phyloP scores from a whole-genome alignment of 148 eudicot genomes.

The Cornus kousa region DNA sequence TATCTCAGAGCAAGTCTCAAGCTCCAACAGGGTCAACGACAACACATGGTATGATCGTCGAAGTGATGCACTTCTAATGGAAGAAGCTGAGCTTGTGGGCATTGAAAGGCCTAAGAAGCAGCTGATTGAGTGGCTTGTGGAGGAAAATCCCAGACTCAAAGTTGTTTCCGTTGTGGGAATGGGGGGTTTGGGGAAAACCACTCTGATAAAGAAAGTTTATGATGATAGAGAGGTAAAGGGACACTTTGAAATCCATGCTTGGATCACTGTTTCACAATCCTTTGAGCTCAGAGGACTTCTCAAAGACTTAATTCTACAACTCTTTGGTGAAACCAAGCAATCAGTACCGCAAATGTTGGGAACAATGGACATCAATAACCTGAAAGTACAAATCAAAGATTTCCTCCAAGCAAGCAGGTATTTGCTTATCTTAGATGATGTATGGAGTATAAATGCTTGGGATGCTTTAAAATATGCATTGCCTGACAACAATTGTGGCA shows the following conservation, averaged over 20 bases:
- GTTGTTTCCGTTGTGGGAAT: constrained; percentile 20
- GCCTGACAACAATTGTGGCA: background rate
- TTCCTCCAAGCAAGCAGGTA: background rate
- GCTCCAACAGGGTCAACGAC: background rate
- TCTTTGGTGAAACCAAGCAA: background rate
- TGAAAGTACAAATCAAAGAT: too few species aligned
- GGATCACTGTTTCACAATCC: constrained; percentile 13
- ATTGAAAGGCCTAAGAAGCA: constrained; percentile 3
- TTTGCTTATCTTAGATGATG: background rate
- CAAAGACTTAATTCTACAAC: background rate
- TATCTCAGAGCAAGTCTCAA: background rate
- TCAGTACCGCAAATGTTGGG: background rate
- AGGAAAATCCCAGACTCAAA: background rate
- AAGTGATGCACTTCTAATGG: constrained; percentile 19
- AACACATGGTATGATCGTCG: constrained; percentile 12
- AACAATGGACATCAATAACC: background rate
- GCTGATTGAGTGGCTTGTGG: background rate
- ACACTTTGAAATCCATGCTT: background rate
- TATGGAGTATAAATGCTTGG: background rate
- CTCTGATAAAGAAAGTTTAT: constrained; percentile 5
- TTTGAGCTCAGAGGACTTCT: background rate
- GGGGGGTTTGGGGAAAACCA: constrained; percentile 15
- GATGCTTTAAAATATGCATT: background rate
- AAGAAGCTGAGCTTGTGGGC: constrained; percentile 20
- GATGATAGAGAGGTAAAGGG: background rate